Percentiles rank a stretch among this genome's conserved stretches.
phyloP scores from a whole-genome alignment of 331 rosid genomes.

The Arachis monticola region DNA sequence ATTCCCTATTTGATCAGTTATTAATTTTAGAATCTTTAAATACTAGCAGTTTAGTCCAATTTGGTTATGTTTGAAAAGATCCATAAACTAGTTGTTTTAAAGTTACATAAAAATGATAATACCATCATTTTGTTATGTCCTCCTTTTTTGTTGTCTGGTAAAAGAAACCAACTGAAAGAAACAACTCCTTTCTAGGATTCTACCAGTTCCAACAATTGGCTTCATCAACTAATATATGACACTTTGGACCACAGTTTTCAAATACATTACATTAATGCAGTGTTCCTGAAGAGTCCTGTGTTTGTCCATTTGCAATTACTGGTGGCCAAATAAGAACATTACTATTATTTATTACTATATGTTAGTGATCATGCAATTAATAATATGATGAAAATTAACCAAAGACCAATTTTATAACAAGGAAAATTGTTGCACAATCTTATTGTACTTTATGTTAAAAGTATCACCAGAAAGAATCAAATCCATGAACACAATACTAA shows the following conservation, averaged over 20 bases:
- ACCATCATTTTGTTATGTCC: slow-evolving; percentile 22
- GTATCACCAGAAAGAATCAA: neutral
- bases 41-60: too few species aligned
- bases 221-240: neutral
- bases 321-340: slow-evolving; percentile 24
- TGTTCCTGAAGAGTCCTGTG: slow-evolving; percentile 19
- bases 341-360: neutral
- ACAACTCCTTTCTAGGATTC: slow-evolving; percentile 24
- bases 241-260: slow-evolving; percentile 52
- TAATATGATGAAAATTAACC: neutral
- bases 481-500: slow-evolving; percentile 6
- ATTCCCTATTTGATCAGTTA: neutral
- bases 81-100: too few species aligned
- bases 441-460: neutral
- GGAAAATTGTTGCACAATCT: neutral
- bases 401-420: neutral
- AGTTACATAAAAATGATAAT: neutral
- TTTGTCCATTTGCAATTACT: slow-evolving; percentile 48
- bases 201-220: slow-evolving; percentile 13
- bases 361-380: neutral
- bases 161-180: slow-evolving; percentile 41
- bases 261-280: slow-evolving; percentile 34
- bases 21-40: neutral
- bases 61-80: too few species aligned
- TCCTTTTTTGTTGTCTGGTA: slow-evolving; percentile 20